Conservation (phyloP, 2,329 filamentous ascomycete species). For the Aspergillus eucalypticola region DNA sequence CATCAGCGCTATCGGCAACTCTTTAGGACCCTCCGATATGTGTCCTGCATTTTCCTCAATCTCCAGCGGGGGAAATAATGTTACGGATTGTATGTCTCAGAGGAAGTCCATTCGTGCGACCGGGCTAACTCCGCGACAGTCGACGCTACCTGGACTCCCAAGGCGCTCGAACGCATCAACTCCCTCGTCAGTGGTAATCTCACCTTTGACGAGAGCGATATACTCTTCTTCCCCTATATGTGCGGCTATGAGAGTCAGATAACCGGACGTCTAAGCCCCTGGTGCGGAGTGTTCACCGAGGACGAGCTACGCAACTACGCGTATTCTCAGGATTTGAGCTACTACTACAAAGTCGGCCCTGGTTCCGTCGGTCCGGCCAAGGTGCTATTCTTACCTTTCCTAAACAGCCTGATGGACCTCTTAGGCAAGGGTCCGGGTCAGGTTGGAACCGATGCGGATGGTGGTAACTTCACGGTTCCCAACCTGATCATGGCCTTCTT, state of each 20-base stretch:
- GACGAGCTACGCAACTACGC: conserved; percentile 65
- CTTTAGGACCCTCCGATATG: conserved; percentile 62
- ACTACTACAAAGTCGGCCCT: conserved; percentile 63
- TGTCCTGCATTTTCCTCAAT: conserved; percentile 60
- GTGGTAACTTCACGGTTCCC: conserved; percentile 49
- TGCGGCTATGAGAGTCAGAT: conserved; percentile 72
- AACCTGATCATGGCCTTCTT: conserved; percentile 63
- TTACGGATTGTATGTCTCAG: conserved; percentile 9
- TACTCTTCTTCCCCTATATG: conserved; percentile 65
- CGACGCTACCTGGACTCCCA: conserved; percentile 19
- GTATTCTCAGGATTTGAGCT: conserved; percentile 67
- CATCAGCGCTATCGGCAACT: conserved; percentile 58
- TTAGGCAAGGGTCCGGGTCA: conserved; percentile 51
- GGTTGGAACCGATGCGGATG: conserved; percentile 49
- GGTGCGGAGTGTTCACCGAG: conserved; percentile 63
- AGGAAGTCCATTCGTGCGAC: background rate
- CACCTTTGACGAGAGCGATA: conserved; percentile 55
- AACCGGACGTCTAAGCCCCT: conserved; percentile 60
- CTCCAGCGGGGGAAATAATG: conserved; percentile 36
- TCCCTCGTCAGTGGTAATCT: conserved; percentile 55
- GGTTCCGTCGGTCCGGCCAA: conserved; percentile 28
- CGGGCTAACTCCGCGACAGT: background rate
- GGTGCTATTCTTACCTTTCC: conserved; percentile 46
- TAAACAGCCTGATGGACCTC: conserved; percentile 55
- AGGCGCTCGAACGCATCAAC: conserved; percentile 52